Percentiles rank a stretch among this genome's conserved stretches.
These are phyloP conservation scores for Lachnellula arida DNA, from an alignment of 2,329 filamentous ascomycete genomes.

Conservation along the genomic window DNA sequence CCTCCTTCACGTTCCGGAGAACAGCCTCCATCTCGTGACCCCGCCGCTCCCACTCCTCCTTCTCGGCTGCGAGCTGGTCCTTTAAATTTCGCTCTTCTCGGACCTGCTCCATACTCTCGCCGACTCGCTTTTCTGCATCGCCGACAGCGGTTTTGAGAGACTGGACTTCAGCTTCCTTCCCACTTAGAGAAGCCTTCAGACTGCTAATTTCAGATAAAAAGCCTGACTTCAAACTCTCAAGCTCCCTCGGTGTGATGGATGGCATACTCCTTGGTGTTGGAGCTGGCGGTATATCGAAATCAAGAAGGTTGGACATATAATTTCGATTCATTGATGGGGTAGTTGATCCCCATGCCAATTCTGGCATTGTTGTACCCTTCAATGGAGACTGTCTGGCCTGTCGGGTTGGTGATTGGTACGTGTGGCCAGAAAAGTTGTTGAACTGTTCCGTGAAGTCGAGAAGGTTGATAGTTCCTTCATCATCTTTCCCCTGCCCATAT, in stretches of 20 bases:
- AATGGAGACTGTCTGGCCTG: constrained; percentile 42
- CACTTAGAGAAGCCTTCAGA: constrained; percentile 85
- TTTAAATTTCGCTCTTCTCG: constrained; percentile 69
- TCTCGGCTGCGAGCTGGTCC: constrained; percentile 70
- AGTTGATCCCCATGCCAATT: constrained; percentile 23
- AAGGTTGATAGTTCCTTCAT: constrained; percentile 66
- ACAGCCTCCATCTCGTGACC: constrained; percentile 82
- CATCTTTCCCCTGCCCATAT: constrained; percentile 25
- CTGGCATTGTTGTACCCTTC: constrained; percentile 29
- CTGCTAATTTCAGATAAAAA: constrained; percentile 92
- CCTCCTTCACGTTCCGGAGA: constrained; percentile 72
- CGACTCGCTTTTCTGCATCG: constrained; percentile 88
- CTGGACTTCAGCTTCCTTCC: constrained; percentile 86
- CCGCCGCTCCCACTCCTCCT: constrained; percentile 77
- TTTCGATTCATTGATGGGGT: constrained; percentile 27
- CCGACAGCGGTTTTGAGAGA: constrained; percentile 82
- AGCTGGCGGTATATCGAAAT: constrained; percentile 90
- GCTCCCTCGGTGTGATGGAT: constrained; percentile 82
- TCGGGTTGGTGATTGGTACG: constrained; percentile 45
- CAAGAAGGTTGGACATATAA: constrained; percentile 64
- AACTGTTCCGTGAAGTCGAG: constrained; percentile 85
- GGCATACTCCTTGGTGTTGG: constrained; percentile 90
- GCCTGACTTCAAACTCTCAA: constrained; percentile 86
- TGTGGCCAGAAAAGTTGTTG: constrained; percentile 45
- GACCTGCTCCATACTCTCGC: constrained; percentile 76